These are phyloP conservation scores for Mortierella sp. DNA, from an alignment of 371 early-diverging fungal genomes.

Conservation along the genomic window DNA sequence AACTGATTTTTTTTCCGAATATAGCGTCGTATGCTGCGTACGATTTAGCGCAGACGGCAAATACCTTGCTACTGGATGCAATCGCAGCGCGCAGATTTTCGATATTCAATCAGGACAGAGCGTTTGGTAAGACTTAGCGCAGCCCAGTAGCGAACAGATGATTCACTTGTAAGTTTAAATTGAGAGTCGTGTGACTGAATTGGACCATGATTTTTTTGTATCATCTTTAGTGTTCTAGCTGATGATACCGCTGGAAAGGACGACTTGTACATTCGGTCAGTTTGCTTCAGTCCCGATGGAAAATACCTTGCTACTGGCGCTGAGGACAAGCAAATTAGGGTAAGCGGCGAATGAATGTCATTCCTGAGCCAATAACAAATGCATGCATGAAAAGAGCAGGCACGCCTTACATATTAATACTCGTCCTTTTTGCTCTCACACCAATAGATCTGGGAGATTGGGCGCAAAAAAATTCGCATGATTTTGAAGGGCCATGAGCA, in stretches of 20 bases:
- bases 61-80: slow-evolving; percentile 96
- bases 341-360: slow-evolving; percentile 44
- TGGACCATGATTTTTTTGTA: not conserved
- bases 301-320: slow-evolving; percentile 96
- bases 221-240: slow-evolving; percentile 72
- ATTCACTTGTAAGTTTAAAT: not conserved
- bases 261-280: slow-evolving; percentile 96
- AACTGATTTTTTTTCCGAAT: not conserved
- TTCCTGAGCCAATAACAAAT: not conserved
- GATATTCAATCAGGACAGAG: slow-evolving; percentile 83
- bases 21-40: slow-evolving; percentile 97
- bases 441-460: slow-evolving; percentile 84
- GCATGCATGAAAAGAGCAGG: not conserved
- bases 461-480: slow-evolving; percentile 76
- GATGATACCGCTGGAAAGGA: slow-evolving; percentile 84
- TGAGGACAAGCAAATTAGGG: slow-evolving; percentile 95
- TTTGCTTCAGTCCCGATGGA: slow-evolving; percentile 97
- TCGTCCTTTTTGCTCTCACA: not conserved
- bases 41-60: slow-evolving; percentile 95
- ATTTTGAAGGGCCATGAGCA: slow-evolving; percentile 93
- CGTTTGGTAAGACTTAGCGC: slow-evolving; percentile 70
- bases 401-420: too few relatives aligned
- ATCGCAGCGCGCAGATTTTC: slow-evolving; percentile 91
- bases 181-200: not conserved
- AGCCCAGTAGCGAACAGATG: not conserved